phyloP scores from a whole-genome alignment of 441 rosid genomes.

The Pelargonium myrrhifolium region DNA sequence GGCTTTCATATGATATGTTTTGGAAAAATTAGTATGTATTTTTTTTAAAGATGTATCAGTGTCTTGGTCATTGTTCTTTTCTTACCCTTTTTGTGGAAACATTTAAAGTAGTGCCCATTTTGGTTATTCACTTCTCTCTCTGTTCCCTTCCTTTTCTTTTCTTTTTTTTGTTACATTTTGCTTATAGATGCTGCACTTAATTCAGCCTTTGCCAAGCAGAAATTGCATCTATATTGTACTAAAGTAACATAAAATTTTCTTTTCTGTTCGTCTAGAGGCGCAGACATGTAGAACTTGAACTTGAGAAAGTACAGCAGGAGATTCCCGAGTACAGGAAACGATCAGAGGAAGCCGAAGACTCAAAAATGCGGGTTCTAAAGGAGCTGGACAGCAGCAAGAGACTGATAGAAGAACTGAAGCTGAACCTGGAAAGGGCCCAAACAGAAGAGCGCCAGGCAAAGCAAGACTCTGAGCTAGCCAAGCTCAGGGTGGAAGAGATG shows the following conservation, averaged over 20 bases:
- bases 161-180: too few species aligned
- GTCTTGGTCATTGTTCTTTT: too few species aligned
- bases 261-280: slow-evolving; percentile 41
- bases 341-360: slow-evolving; percentile 59
- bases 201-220: neutral
- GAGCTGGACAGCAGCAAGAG: slow-evolving; percentile 77
- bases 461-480: slow-evolving; percentile 86
- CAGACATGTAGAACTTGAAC: slow-evolving; percentile 68
- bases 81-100: too few species aligned
- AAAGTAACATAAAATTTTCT: slow-evolving; percentile 1
- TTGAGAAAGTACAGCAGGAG: slow-evolving; percentile 59
- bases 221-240: neutral
- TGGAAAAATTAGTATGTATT: too few species aligned
- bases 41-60: too few species aligned
- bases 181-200: too few species aligned
- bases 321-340: slow-evolving; percentile 51
- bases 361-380: slow-evolving; percentile 47
- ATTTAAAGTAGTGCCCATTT: too few species aligned
- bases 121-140: too few species aligned
- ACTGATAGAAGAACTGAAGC: slow-evolving; percentile 71
- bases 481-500: slow-evolving; percentile 82
- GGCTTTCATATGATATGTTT: neutral
- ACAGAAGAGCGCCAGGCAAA: slow-evolving; percentile 89
- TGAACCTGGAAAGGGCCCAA: slow-evolving; percentile 70
- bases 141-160: too few species aligned